These are phyloP conservation scores for Microstroma glucosiphilum DNA, from an alignment of 1,284 basidiomycete species.

Conservation along the genomic window DNA sequence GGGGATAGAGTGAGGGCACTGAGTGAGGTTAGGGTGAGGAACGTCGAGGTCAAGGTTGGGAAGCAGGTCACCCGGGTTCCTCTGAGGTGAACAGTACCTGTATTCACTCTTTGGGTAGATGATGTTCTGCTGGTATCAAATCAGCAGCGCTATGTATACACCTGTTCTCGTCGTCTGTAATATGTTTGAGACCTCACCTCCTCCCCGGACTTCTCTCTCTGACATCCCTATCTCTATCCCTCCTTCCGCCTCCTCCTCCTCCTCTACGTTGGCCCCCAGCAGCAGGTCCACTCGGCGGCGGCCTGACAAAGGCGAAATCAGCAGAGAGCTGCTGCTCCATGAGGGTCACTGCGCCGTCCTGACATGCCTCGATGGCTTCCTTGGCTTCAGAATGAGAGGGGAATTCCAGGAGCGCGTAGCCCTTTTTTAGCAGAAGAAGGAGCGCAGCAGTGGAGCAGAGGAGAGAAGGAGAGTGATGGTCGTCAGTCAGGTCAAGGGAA, in stretches of 20 bases:
- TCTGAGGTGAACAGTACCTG: too few species aligned
- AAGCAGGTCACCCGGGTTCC: too few species aligned
- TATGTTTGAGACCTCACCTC: neutral
- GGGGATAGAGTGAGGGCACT: too few species aligned
- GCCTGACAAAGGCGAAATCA: constrained; percentile 90
- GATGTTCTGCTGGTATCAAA: too few species aligned
- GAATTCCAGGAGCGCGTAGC: constrained; percentile 71
- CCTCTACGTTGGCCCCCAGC: constrained; percentile 48
- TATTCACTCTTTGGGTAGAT: too few species aligned
- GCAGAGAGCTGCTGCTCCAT: constrained; percentile 83
- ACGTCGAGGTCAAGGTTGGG: too few species aligned
- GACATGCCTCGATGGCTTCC: constrained; percentile 75
- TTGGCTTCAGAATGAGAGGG: constrained; percentile 87
- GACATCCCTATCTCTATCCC: constrained; percentile 52
- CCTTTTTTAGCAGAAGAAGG: constrained; percentile 12
- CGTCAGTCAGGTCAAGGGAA: neutral
- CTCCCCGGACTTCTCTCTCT: constrained; percentile 1
- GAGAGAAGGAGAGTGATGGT: too few species aligned
- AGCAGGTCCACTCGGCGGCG: constrained; percentile 58
- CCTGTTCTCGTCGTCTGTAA: too few species aligned
- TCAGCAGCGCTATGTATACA: too few species aligned
- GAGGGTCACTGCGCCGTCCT: constrained; percentile 67
- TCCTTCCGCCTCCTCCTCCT: constrained; percentile 67
- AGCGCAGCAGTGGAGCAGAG: too few species aligned
- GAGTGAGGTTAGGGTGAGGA: too few species aligned